Conservation (phyloP, 148 eudicot species). For the Oxyria digyna region DNA sequence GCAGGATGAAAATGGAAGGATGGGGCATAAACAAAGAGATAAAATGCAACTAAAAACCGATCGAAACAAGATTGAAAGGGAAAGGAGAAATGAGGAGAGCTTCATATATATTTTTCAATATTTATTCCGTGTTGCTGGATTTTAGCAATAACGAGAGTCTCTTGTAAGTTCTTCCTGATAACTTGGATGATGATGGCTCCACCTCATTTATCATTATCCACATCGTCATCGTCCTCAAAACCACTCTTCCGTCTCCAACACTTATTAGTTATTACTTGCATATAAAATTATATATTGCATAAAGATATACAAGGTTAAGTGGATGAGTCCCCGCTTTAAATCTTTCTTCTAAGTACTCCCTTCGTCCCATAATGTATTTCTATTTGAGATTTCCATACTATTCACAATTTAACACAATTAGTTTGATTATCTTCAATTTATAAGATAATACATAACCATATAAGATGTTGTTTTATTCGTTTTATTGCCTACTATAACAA, state of each 20-base stretch:
- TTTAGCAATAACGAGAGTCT: neutral
- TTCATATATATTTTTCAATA: neutral
- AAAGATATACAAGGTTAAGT: neutral
- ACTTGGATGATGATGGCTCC: slow-evolving; percentile 6
- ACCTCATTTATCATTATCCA: slow-evolving; percentile 3
- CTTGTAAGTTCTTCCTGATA: slow-evolving; percentile 4
- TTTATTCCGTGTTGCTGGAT: neutral
- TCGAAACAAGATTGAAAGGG: neutral
- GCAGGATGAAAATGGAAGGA: neutral
- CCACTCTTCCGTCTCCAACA: neutral
- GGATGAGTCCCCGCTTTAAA: neutral
- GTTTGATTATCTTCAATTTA: no score
- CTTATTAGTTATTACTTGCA: neutral
- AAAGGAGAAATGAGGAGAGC: slow-evolving; percentile 3
- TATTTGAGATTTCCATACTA: no score
- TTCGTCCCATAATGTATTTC: no score
- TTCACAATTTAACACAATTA: no score
- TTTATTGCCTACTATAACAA: no score
- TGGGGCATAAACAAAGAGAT: neutral
- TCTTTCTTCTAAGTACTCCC: neutral
- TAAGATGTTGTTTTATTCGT: no score
- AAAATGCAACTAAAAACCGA: neutral
- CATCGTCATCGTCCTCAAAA: neutral
- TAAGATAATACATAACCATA: no score
- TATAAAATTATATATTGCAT: neutral